A percentile compares a stretch with the other conserved stretches of the same genome.
Evolutionary conservation across 306 rosid genomes (phyloP).

Genomic region (Mimosa bimucronata): DNA sequence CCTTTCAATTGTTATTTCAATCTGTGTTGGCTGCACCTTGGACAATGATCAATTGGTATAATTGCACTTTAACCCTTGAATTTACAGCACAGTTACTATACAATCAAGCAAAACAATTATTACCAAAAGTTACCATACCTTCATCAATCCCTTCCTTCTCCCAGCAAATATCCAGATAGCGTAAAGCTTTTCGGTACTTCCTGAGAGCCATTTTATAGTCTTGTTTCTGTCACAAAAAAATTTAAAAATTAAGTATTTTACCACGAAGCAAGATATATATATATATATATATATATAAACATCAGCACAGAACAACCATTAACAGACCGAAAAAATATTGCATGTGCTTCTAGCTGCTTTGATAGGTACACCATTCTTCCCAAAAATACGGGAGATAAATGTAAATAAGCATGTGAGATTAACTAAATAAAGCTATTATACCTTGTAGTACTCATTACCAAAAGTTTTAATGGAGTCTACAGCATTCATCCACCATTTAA

Average conservation of each 20-base stretch:
- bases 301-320: constrained; percentile 16
- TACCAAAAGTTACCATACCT: constrained; percentile 49
- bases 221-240: constrained; percentile 58
- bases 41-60: no score
- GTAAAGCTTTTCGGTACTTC: constrained; percentile 83
- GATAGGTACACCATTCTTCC: constrained; percentile 9
- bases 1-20: no score
- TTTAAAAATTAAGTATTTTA: not conserved
- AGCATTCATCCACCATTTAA: constrained; percentile 81
- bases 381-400: not conserved
- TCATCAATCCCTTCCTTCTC: constrained; percentile 92
- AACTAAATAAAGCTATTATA: constrained; percentile 38
- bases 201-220: constrained; percentile 83
- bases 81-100: constrained; percentile 3
- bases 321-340: constrained; percentile 10
- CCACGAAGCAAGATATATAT: not conserved
- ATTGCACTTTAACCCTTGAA: no score
- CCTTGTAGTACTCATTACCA: constrained; percentile 84
- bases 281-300: not conserved
- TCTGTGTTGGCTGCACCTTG: no score
- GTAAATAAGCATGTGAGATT: constrained; percentile 3
- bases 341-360: constrained; percentile 1
- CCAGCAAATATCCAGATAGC: constrained; percentile 91
- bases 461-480: constrained; percentile 73
- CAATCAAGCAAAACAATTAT: constrained; percentile 13